phyloP scores from a whole-genome alignment of 805 yeast genomes.

The Ogataea philodendri region DNA sequence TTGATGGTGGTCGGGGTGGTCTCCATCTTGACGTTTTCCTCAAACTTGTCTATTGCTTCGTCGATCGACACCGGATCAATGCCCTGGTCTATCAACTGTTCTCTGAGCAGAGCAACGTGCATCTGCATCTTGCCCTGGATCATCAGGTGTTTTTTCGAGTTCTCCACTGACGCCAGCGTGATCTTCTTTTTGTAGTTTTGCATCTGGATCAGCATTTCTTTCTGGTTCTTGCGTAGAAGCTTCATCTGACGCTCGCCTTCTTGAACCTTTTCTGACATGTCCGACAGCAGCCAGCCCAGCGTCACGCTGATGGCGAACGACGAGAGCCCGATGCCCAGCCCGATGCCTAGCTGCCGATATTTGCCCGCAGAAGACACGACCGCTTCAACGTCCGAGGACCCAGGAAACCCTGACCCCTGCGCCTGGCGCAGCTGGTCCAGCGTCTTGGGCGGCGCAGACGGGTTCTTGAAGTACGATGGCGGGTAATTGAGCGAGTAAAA shows the following conservation, averaged over 20 bases:
- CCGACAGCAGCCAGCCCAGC: constrained; percentile 13
- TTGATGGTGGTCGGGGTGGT: constrained; percentile 55
- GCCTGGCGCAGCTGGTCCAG: constrained; percentile 21
- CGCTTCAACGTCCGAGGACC: no score
- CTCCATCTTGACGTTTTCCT: constrained; percentile 55
- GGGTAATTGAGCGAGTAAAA: constrained; percentile 13
- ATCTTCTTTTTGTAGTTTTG: constrained; percentile 50
- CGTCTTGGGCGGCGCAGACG: constrained; percentile 32
- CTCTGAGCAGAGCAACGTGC: constrained; percentile 63
- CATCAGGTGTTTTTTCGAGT: constrained; percentile 45
- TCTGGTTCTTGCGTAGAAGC: constrained; percentile 27
- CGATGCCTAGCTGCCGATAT: constrained; percentile 15
- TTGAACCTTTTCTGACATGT: constrained; percentile 23
- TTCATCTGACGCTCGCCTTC: constrained; percentile 26
- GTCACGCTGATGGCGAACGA: constrained; percentile 16
- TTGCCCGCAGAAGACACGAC: no score
- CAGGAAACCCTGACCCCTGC: no score
- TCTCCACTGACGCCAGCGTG: constrained; percentile 51
- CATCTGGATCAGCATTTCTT: constrained; percentile 46
- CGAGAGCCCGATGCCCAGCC: constrained; percentile 20
- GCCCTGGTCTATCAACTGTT: constrained; percentile 58
- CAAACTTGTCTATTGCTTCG: constrained; percentile 53
- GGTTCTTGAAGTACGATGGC: constrained; percentile 28
- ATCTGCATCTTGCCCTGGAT: constrained; percentile 59
- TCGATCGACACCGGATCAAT: constrained; percentile 57